Evolutionary conservation across 768 basidiomycete genomes (phyloP), one percentile per base, ranked within the genome.

Genomic region (Leccinum boreale): DNA sequence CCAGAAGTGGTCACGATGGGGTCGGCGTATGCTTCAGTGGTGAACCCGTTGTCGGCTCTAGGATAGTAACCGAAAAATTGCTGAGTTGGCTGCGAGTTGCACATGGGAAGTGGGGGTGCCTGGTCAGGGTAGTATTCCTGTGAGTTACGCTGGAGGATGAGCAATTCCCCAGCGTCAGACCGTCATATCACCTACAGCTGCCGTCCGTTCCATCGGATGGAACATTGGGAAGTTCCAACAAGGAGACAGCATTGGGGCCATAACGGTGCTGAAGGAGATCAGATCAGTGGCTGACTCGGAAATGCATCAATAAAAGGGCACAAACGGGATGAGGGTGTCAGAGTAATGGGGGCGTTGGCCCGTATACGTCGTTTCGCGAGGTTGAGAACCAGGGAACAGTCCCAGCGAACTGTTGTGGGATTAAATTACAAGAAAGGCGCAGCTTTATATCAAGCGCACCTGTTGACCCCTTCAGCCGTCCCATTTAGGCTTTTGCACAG

Each of bases 381-480:
- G 21, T 11, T 47, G 66, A 28, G 42, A 11, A 19, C 14, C 11
- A 29, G 29, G 15, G 5, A 28, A 21, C 29, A 26, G 19, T 23
- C 33, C 49, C 36, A 31, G 23, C 35, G 52, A 23, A 24, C 44
- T 60, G 61, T 57, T 60, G 59, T 59, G 48, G 49, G 45, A 61
- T 49, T 15, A 56, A 56, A 59, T 65, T 52, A 62, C 19, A 29
- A 23, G 26, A 23, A 3, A 1, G 26, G 44, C 28, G 39, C 23
- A 1, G 19, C 54, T 47, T 65, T 67, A 65, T 67, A 65, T 51
- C 11, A 21, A 45, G 17, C 68, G 28, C 45, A 68, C 66, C 52
- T 1, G 48, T 58, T 35, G 36, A 61, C 49, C 19, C 26, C 28
- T 58, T 46, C 53, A 39, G 35, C 8, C 12, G 17, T 46, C 48